These are phyloP conservation scores for Trichoderma sp. DNA, from an alignment of 2,329 filamentous ascomycete species.

Conservation along the genomic window DNA sequence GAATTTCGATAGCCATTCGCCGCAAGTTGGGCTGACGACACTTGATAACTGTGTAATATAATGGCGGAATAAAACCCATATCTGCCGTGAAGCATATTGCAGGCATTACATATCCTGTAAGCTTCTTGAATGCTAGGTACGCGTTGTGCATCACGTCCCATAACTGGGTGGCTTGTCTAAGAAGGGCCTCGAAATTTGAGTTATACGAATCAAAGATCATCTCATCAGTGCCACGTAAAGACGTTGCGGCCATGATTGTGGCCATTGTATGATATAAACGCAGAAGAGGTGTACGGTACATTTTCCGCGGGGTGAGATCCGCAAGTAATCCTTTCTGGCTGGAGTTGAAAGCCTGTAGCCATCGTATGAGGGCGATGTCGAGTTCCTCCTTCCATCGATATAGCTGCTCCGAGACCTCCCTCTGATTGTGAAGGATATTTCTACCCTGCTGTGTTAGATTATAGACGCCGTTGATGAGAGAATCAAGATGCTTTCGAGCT, in stretches of 20 bases:
- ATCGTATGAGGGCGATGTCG: neutral
- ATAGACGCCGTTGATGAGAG: constrained; percentile 14
- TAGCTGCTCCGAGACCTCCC: neutral
- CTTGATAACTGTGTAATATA: constrained; percentile 37
- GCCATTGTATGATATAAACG: constrained; percentile 18
- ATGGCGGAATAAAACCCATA: constrained; percentile 34
- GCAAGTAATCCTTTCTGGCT: neutral
- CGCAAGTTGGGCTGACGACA: constrained; percentile 36
- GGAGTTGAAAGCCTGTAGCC: neutral
- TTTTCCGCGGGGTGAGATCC: neutral
- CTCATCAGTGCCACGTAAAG: constrained; percentile 13
- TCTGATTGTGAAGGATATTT: neutral
- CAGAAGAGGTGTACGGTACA: constrained; percentile 10
- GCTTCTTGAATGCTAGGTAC: neutral
- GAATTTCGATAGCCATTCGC: constrained; percentile 28
- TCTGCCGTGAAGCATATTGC: constrained; percentile 27
- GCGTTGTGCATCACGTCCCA: neutral
- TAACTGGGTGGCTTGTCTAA: neutral
- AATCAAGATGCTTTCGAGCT: constrained; percentile 5
- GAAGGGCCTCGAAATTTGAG: neutral
- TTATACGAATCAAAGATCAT: constrained; percentile 12
- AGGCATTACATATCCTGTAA: neutral
- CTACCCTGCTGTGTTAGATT: neutral
- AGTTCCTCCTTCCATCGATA: neutral
- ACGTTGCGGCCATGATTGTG: constrained; percentile 15